phyloP scores from a whole-genome alignment of 2,329 filamentous ascomycete species.

The Cladosporium phlei region DNA sequence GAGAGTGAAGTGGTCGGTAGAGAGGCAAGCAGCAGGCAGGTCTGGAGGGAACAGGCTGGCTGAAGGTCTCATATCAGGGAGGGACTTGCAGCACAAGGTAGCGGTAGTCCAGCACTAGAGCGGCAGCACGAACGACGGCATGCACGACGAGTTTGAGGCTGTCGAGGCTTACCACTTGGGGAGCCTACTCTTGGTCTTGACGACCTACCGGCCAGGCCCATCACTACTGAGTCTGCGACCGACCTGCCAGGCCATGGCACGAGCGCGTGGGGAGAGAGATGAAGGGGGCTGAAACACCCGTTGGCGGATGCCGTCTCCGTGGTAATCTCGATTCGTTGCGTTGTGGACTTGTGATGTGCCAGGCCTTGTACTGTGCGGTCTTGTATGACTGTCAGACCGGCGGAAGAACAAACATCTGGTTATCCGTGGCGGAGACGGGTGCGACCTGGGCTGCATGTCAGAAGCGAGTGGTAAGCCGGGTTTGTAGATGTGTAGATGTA shows the following conservation, averaged over 20 bases:
- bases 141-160: slow-evolving; percentile 5
- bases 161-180: too few species aligned
- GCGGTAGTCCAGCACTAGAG: too few species aligned
- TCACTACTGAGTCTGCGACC: neutral
- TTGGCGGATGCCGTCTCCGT: neutral
- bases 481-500: too few species aligned
- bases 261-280: slow-evolving; percentile 12
- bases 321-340: neutral
- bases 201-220: too few species aligned
- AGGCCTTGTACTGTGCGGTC: too few species aligned
- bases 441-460: neutral
- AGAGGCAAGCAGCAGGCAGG: slow-evolving; percentile 1
- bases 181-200: too few species aligned
- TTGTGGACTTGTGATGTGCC: too few species aligned
- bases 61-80: slow-evolving; percentile 13
- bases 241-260: slow-evolving; percentile 11
- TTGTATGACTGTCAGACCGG: neutral
- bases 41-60: slow-evolving; percentile 9
- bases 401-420: neutral
- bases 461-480: too few species aligned
- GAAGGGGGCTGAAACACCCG: slow-evolving; percentile 12
- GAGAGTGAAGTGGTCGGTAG: neutral
- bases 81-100: slow-evolving; percentile 1
- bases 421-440: neutral
- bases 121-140: too few species aligned